These are phyloP conservation scores for Barnettozyma siamensis DNA, from an alignment of 805 yeast species.

Conservation along the genomic window DNA sequence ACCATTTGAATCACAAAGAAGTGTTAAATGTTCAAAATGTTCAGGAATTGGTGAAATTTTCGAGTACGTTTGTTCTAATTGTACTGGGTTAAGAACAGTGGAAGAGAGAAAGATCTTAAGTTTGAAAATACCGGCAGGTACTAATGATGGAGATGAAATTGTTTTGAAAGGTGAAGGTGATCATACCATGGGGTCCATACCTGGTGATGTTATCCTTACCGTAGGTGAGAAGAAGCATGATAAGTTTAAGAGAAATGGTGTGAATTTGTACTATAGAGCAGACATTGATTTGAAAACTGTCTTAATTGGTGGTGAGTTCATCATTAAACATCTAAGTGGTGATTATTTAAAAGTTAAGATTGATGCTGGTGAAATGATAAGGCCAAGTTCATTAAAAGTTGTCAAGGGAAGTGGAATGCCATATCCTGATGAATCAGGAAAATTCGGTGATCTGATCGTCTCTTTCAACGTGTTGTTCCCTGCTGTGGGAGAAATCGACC, in stretches of 20 bases:
- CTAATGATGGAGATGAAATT: conserved; percentile 44
- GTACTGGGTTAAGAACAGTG: conserved; percentile 41
- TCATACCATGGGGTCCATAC: conserved; percentile 50
- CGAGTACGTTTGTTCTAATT: conserved; percentile 31
- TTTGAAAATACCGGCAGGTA: conserved; percentile 52
- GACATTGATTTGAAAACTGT: conserved; percentile 50
- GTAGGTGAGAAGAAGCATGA: conserved; percentile 34
- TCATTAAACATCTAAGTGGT: conserved; percentile 34
- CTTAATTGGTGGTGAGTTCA: conserved; percentile 47
- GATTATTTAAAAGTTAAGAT: conserved; percentile 34
- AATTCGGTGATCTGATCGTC: conserved; percentile 50
- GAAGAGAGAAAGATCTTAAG: conserved; percentile 46
- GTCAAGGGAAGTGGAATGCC: conserved; percentile 63
- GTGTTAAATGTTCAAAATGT: conserved; percentile 41
- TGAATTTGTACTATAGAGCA: conserved; percentile 39
- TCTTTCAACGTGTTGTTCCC: conserved; percentile 60
- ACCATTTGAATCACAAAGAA: conserved; percentile 36
- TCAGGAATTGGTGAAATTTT: conserved; percentile 36
- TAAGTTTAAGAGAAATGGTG: conserved; percentile 35
- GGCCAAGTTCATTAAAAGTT: conserved; percentile 42
- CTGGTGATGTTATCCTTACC: conserved; percentile 64
- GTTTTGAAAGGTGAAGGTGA: conserved; percentile 59
- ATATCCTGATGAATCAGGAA: conserved; percentile 11
- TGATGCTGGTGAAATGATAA: conserved; percentile 46
- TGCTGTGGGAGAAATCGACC: conserved; percentile 53